Evolutionary conservation across 306 rosid species (phyloP).

Genomic region (Sechiopsis laciniata): DNA sequence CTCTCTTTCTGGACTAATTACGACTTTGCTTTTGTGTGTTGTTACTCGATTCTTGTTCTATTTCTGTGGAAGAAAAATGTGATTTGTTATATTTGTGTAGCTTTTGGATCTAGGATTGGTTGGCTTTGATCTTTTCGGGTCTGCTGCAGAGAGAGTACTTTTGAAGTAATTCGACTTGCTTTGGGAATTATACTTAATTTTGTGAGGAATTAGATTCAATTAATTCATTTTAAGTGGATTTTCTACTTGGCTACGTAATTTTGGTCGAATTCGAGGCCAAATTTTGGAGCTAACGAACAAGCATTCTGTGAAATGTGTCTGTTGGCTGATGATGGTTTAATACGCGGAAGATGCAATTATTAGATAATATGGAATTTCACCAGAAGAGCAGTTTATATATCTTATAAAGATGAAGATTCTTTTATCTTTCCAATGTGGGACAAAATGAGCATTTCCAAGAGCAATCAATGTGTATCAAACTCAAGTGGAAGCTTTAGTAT

Average conservation of each 20-base stretch:
- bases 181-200: background rate
- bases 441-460: too few relatives aligned
- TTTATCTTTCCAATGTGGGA: too few relatives aligned
- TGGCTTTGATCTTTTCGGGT: background rate
- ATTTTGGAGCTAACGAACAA: background rate
- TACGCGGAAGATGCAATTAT: too few relatives aligned
- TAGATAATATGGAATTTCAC: too few relatives aligned
- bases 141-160: background rate
- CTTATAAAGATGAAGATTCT: too few relatives aligned
- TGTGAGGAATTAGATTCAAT: background rate
- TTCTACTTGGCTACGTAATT: too few relatives aligned
- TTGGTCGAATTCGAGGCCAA: background rate
- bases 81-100: background rate
- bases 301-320: background rate
- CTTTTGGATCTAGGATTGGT: constrained; percentile 7
- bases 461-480: background rate
- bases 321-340: background rate
- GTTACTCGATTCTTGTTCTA: background rate
- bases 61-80: background rate
- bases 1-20: background rate
- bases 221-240: background rate
- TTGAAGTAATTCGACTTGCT: background rate
- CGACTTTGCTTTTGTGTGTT: background rate
- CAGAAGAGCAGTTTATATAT: too few relatives aligned
- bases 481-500: background rate